A percentile compares a stretch with the other conserved stretches of the same genome.
Evolutionary conservation across 805 yeast genomes (phyloP).

Genomic region (Metschnikowia matae): DNA sequence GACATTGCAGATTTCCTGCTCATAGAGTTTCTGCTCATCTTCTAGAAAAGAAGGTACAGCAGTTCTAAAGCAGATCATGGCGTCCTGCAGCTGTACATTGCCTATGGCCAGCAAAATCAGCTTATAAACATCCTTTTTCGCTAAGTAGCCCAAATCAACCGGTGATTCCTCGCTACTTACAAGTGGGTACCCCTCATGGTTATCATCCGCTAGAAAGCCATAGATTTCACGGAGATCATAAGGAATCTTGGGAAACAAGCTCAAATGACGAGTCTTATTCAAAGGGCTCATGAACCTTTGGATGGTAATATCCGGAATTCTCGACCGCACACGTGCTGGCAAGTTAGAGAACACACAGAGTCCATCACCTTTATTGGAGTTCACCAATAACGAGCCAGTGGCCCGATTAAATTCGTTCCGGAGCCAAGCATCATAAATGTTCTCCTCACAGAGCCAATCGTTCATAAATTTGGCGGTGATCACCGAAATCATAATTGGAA

Average conservation of each 20-base stretch:
- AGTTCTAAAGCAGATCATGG: conserved; percentile 10
- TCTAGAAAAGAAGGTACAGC: conserved; percentile 8
- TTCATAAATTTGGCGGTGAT: conserved; percentile 70
- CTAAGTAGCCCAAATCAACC: conserved; percentile 31
- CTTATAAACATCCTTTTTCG: conserved; percentile 24
- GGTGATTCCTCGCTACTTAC: conserved; percentile 25
- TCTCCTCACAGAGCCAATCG: conserved; percentile 54
- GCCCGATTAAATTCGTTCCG: conserved; percentile 26
- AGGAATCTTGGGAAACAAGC: conserved; percentile 24
- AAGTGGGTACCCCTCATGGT: conserved; percentile 42
- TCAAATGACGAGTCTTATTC: conserved; percentile 24
- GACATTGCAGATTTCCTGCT: neutral
- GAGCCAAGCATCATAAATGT: conserved; percentile 57
- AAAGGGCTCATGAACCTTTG: conserved; percentile 30
- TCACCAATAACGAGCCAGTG: conserved; percentile 12
- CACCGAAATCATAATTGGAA: conserved; percentile 84
- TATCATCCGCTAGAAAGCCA: conserved; percentile 26
- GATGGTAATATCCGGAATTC: conserved; percentile 31
- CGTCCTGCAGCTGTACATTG: conserved; percentile 11
- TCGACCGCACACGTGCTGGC: conserved; percentile 25
- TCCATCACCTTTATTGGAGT: conserved; percentile 39
- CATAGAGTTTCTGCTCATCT: conserved; percentile 6
- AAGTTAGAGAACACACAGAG: conserved; percentile 29
- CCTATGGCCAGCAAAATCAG: conserved; percentile 15
- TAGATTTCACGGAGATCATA: conserved; percentile 22